A percentile compares a stretch with the other conserved stretches of the same genome.
phyloP scores from a whole-genome alignment of 2,329 filamentous ascomycete species.

The Pseudofabraea citricarpa region DNA sequence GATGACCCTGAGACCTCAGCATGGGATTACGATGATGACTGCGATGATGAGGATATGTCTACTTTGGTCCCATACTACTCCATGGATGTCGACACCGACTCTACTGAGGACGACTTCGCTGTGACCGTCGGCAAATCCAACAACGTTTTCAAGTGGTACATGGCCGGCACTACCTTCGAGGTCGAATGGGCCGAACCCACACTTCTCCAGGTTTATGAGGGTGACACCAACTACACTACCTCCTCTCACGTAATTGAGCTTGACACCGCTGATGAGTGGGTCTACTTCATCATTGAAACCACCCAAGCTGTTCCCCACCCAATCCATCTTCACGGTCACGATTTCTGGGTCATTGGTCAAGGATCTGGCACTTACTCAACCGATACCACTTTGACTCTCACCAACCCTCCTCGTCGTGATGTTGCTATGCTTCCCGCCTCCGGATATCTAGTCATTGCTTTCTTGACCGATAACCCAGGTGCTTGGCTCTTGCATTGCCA shows the following conservation, averaged over 20 bases:
- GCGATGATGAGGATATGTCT: slow-evolving; percentile 23
- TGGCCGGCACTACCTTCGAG: slow-evolving; percentile 41
- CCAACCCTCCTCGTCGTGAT: slow-evolving; percentile 40
- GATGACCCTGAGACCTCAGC: slow-evolving; percentile 21
- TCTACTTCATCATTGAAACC: slow-evolving; percentile 24
- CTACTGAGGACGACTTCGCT: slow-evolving; percentile 20
- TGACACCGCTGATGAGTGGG: slow-evolving; percentile 21
- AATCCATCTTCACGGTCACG: slow-evolving; percentile 46
- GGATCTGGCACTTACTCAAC: neutral
- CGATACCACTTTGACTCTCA: neutral
- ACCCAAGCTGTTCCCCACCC: slow-evolving; percentile 19
- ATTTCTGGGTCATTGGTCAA: slow-evolving; percentile 37
- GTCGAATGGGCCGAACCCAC: slow-evolving; percentile 45
- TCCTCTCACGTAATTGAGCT: slow-evolving; percentile 19
- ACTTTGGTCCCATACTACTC: slow-evolving; percentile 22
- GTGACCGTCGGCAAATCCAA: slow-evolving; percentile 18
- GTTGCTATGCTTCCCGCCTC: slow-evolving; percentile 35
- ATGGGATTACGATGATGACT: slow-evolving; percentile 19
- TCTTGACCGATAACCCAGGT: slow-evolving; percentile 10
- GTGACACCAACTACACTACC: slow-evolving; percentile 17
- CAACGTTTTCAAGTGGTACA: slow-evolving; percentile 42
- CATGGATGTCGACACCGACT: slow-evolving; percentile 8
- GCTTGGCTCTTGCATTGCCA: slow-evolving; percentile 17
- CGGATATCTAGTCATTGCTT: slow-evolving; percentile 10
- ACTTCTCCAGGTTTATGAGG: slow-evolving; percentile 27